Percentiles rank a stretch among this genome's conserved stretches.
phyloP scores from a whole-genome alignment of 495 filamentous ascomycete genomes.

The Rhypophila decipiens region DNA sequence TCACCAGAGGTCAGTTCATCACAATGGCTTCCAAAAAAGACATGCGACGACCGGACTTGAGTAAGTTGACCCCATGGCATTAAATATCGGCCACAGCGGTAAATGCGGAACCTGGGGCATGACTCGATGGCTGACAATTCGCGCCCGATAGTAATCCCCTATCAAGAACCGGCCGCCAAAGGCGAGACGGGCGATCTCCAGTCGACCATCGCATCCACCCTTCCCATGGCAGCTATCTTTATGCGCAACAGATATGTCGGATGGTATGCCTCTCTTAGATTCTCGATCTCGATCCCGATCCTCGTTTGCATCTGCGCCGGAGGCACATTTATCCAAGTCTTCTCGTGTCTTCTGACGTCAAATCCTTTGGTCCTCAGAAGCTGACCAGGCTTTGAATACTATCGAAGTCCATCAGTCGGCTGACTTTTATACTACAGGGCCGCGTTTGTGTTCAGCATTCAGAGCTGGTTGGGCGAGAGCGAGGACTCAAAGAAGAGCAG shows the following conservation, averaged over 20 bases:
- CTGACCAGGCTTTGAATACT: too few species aligned
- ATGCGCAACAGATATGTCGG: slow-evolving; percentile 84
- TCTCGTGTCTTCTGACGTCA: too few species aligned
- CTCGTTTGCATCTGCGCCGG: too few species aligned
- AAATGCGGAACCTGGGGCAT: not conserved
- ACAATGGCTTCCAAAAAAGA: slow-evolving; percentile 74
- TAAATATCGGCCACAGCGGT: not conserved
- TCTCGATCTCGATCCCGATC: too few species aligned
- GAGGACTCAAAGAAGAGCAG: slow-evolving; percentile 62
- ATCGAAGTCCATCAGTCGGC: too few species aligned
- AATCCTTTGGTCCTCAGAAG: too few species aligned
- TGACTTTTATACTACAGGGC: too few species aligned
- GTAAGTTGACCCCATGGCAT: slow-evolving; percentile 39
- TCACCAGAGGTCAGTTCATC: slow-evolving; percentile 2
- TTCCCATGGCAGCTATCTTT: slow-evolving; percentile 95
- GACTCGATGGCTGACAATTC: not conserved
- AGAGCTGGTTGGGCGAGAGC: slow-evolving; percentile 81
- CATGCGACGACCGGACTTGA: slow-evolving; percentile 77
- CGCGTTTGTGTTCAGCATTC: slow-evolving; percentile 73
- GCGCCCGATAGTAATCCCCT: slow-evolving; percentile 39
- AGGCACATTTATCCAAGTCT: too few species aligned
- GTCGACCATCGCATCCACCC: slow-evolving; percentile 71
- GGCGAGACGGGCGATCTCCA: slow-evolving; percentile 40
- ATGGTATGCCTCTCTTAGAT: too few species aligned
- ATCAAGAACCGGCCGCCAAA: slow-evolving; percentile 41